Evolutionary conservation across 352 stramenopile genomes (phyloP).

Genomic region (Peronosclerospora sorghi): DNA sequence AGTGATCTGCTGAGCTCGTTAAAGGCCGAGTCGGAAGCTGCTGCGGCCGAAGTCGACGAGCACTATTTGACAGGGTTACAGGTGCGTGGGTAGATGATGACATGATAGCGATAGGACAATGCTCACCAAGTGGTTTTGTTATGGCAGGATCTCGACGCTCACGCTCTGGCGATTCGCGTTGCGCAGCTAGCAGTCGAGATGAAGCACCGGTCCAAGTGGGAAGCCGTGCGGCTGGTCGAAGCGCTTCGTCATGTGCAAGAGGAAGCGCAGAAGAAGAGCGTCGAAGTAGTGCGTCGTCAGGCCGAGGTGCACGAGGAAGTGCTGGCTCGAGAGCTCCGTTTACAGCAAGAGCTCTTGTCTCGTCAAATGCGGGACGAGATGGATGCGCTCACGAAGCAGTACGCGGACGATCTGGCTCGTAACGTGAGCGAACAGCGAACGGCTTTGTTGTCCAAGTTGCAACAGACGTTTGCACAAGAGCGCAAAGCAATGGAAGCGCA

Average conservation of each 20-base stretch:
- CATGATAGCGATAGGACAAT: neutral
- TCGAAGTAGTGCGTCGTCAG: constrained; percentile 48
- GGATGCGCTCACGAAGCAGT: constrained; percentile 51
- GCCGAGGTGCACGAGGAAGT: constrained; percentile 68
- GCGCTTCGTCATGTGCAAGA: constrained; percentile 70
- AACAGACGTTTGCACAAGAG: constrained; percentile 46
- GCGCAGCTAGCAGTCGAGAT: constrained; percentile 75
- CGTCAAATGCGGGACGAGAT: constrained; percentile 54
- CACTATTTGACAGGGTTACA: constrained; percentile 65
- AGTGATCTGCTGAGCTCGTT: constrained; percentile 52
- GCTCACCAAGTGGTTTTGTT: neutral
- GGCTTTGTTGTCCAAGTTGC: constrained; percentile 40
- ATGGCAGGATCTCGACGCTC: constrained; percentile 49
- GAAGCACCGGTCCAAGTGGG: constrained; percentile 83
- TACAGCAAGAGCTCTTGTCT: constrained; percentile 58
- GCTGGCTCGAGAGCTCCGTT: constrained; percentile 56
- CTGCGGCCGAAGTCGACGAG: constrained; percentile 53
- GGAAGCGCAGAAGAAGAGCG: constrained; percentile 62
- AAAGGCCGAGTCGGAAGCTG: constrained; percentile 44
- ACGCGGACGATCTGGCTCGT: constrained; percentile 39
- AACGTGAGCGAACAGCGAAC: constrained; percentile 54
- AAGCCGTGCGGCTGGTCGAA: constrained; percentile 62
- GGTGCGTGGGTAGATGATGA: constrained; percentile 17
- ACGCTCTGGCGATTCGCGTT: constrained; percentile 61
- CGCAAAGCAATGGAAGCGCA: constrained; percentile 55